Conservation (phyloP, 2,329 filamentous ascomycete genomes). For the Pochonia chlamydosporia region DNA sequence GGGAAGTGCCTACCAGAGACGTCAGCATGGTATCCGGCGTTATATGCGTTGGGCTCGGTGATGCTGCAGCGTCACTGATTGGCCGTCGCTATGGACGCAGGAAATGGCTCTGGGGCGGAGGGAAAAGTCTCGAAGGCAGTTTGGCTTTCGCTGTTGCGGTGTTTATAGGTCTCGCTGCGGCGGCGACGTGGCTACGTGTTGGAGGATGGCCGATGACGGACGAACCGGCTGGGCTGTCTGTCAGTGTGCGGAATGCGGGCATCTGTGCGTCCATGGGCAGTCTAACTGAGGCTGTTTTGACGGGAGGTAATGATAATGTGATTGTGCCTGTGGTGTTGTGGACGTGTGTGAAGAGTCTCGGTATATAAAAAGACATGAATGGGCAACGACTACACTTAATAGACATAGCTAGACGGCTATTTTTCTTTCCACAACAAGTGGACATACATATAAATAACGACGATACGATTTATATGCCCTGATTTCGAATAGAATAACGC, state of each 20-base stretch:
- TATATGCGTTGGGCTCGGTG: conserved; percentile 89
- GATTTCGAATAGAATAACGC: not conserved
- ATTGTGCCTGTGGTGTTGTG: conserved; percentile 90
- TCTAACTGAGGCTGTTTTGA: conserved; percentile 89
- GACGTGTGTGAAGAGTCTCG: conserved; percentile 79
- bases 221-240: conserved; percentile 30
- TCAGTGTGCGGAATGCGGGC: conserved; percentile 56
- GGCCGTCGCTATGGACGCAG: conserved; percentile 77
- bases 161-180: conserved; percentile 63
- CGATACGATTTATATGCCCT: conserved; percentile 1
- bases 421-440: not conserved
- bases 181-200: conserved; percentile 66
- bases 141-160: conserved; percentile 79
- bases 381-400: not conserved
- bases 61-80: conserved; percentile 86
- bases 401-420: not conserved
- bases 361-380: conserved; percentile 33
- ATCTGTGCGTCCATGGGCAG: conserved; percentile 76
- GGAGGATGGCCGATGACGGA: conserved; percentile 64
- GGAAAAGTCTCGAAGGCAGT: conserved; percentile 88
- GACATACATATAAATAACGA: not conserved
- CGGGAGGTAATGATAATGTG: conserved; percentile 97
- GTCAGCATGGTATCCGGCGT: conserved; percentile 89
- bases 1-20: conserved; percentile 70
- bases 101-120: conserved; percentile 96